Evolutionary conservation across 2,329 filamentous ascomycete genomes (phyloP), one percentile per base, ranked within the genome.

Genomic region (Cryphonectria japonica): DNA sequence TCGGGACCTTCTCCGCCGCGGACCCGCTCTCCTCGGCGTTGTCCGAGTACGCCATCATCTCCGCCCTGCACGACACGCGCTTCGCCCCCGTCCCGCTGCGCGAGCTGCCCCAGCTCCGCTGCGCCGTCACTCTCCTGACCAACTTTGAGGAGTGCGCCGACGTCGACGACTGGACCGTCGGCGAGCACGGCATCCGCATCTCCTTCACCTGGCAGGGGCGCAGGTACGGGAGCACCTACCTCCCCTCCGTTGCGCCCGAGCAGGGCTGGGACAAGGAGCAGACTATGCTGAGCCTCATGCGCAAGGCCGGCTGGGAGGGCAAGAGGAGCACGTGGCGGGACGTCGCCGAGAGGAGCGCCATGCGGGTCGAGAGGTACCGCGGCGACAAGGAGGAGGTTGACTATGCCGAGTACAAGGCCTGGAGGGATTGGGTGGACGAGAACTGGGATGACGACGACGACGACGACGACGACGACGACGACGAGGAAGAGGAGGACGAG

Each of bases 201-300:
- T 91, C 89, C 66, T 98, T 99, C 82, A 85, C 86, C n/a, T 86
- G 93, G 75, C 87, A 90, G 75, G 90, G 90, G 22, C 87, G 90
- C 66, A 88, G 92, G 63, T 94, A 93, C 78, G 93, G 94, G 22
- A 88, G 94, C 0, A 98, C 96, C 0, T 99, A 98, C 78, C 86
- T 99, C 19, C 96, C 96, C 0, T 93, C 98, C 78, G 94, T 99
- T 7, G 92, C 95, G 13, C 84, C 88, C 0, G 96, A 99, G 84
- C 96, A 98, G 80, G 95, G 93, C 22, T 99, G 96, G 96, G 93
- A 88, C 14, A 95, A 96, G 81, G 95, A 98, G 79, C 93, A 98
- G 85, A 93, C 95, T 0, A 81, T 99, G 2, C 87, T 94, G 68
- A 97, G 93, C 81, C 83, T 98, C 78, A 96, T 98, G 91, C 87